Percentiles rank a stretch among this genome's conserved stretches.
Evolutionary conservation across 306 rosid species (phyloP).

Genomic region (Inga leiocalycina): DNA sequence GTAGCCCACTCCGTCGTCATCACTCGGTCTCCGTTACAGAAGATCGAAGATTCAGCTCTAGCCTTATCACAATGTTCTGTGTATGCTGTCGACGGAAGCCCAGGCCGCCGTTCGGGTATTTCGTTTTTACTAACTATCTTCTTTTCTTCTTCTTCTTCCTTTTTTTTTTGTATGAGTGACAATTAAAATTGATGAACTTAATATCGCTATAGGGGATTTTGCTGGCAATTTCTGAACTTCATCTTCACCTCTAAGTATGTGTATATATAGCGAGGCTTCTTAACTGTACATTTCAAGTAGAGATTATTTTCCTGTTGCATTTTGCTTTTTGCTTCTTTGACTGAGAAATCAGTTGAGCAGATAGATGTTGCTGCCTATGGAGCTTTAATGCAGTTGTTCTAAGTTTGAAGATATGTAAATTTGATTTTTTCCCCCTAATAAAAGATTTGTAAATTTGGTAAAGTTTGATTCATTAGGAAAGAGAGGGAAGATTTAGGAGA

Average conservation of each 20-base stretch:
- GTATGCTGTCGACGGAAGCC: too few relatives aligned
- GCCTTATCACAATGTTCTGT: too few relatives aligned
- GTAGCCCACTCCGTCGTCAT: too few relatives aligned
- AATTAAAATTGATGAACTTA: too few relatives aligned
- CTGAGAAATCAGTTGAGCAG: slow-evolving; percentile 5
- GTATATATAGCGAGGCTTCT: neutral
- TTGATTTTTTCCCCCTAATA: too few relatives aligned
- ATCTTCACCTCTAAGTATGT: slow-evolving; percentile 8
- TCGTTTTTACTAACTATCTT: neutral
- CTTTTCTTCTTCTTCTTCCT: neutral
- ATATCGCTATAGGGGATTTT: neutral
- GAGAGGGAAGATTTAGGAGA: neutral
- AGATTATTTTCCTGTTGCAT: neutral
- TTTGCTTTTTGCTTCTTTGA: neutral
- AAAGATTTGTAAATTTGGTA: neutral
- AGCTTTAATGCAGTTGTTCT: neutral
- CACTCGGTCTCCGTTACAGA: too few relatives aligned
- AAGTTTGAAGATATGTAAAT: neutral
- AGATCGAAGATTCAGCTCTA: too few relatives aligned
- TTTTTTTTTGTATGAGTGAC: too few relatives aligned
- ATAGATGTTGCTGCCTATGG: neutral
- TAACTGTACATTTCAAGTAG: neutral
- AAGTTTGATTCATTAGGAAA: neutral
- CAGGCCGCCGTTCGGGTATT: too few relatives aligned
- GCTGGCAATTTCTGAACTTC: neutral